Evolutionary conservation across 1,284 basidiomycete species (phyloP).

Genomic region (Vanrija humicola): DNA sequence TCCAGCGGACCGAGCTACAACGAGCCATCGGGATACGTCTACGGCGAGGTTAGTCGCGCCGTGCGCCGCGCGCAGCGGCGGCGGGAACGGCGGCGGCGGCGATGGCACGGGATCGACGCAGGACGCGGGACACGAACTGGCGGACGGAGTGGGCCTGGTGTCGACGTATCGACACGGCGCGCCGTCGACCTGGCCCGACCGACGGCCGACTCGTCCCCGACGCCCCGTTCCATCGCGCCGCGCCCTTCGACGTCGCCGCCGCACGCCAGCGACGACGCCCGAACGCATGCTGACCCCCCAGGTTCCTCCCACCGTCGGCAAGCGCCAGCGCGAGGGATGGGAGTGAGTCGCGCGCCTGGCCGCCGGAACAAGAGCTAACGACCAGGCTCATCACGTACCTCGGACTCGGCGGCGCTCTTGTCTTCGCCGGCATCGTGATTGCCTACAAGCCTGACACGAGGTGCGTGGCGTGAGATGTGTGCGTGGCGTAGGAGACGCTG

Average conservation of each 20-base stretch:
- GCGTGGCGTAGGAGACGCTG: neutral
- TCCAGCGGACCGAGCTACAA: conserved; percentile 81
- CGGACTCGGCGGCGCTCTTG: conserved; percentile 87
- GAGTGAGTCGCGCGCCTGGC: conserved; percentile 36
- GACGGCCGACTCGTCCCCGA: too few relatives aligned
- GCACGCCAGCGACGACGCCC: too few relatives aligned
- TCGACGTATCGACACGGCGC: too few relatives aligned
- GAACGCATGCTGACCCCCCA: conserved; percentile 12
- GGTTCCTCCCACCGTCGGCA: conserved; percentile 16
- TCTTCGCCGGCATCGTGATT: conserved; percentile 66
- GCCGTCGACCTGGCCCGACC: too few relatives aligned
- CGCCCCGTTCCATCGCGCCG: too few relatives aligned
- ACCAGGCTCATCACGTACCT: conserved; percentile 66
- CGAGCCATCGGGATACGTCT: conserved; percentile 80
- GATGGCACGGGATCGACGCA: too few relatives aligned
- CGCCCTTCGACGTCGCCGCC: too few relatives aligned
- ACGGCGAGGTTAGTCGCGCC: conserved; percentile 60
- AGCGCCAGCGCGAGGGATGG: conserved; percentile 38
- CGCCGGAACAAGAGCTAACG: conserved; percentile 58
- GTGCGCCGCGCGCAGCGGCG: too few relatives aligned
- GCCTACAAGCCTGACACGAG: conserved; percentile 96
- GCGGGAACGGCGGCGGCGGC: too few relatives aligned
- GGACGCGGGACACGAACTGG: too few relatives aligned
- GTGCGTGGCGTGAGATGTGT: conserved; percentile 53
- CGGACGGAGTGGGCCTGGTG: too few relatives aligned